Conservation (phyloP, 352 stramenopile genomes). For the Phytophthora parvispora region DNA sequence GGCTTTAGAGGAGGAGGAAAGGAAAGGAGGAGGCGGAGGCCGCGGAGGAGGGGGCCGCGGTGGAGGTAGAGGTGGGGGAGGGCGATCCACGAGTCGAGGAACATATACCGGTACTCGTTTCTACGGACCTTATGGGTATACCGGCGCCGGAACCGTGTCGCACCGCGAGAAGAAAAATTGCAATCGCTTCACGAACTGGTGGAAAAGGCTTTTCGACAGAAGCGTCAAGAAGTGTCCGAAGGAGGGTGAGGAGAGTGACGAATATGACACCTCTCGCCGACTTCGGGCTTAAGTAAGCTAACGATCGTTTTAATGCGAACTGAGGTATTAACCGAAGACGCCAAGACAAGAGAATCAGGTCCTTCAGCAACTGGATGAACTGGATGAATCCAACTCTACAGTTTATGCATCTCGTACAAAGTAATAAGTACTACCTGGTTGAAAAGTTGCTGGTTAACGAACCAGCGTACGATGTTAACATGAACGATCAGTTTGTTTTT, state of each 20-base stretch:
- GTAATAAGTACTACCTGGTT: too few relatives aligned
- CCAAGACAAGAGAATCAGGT: background rate
- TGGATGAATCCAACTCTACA: too few relatives aligned
- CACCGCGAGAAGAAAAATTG: slow-evolving; percentile 12
- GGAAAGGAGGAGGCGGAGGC: background rate
- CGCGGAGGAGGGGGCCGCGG: background rate
- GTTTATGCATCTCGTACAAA: too few relatives aligned
- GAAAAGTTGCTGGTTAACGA: too few relatives aligned
- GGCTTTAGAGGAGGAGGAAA: slow-evolving; percentile 7
- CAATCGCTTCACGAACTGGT: slow-evolving; percentile 24
- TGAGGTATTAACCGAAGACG: too few relatives aligned
- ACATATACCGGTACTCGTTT: slow-evolving; percentile 3
- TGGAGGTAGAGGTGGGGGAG: background rate
- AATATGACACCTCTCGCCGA: background rate
- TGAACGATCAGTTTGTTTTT: too few relatives aligned
- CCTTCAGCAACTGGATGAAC: too few relatives aligned
- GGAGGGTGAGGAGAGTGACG: background rate
- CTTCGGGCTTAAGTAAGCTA: slow-evolving; percentile 16
- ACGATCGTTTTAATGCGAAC: too few relatives aligned
- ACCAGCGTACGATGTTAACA: too few relatives aligned
- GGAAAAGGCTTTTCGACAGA: slow-evolving; percentile 9
- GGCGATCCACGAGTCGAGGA: slow-evolving; percentile 3
- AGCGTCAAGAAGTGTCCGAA: slow-evolving; percentile 13
- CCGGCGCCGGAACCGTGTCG: too few relatives aligned
- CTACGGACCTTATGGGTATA: too few relatives aligned